Conservation (phyloP, 78 protist genomes). For the Polysphondylium violaceum region DNA sequence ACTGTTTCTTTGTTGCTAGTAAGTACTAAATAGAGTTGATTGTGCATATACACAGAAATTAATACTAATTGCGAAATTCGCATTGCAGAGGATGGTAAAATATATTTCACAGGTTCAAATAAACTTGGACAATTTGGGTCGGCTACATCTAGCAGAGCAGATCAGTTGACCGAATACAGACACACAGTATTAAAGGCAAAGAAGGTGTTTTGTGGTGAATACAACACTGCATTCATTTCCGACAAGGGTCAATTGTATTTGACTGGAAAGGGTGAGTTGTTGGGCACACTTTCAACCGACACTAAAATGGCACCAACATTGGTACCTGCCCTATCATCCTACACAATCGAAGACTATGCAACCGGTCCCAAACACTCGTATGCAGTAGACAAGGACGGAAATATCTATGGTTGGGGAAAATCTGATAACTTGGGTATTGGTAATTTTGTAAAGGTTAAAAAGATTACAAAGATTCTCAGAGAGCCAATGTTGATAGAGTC, state of each 20-base stretch:
- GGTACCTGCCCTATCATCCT: slow-evolving; percentile 11
- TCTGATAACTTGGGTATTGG: slow-evolving; percentile 51
- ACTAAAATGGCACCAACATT: slow-evolving; percentile 30
- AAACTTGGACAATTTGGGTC: slow-evolving; percentile 54
- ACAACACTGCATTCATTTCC: slow-evolving; percentile 24
- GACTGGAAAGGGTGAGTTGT: slow-evolving; percentile 33
- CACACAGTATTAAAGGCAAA: slow-evolving; percentile 7
- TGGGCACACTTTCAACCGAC: slow-evolving; percentile 26
- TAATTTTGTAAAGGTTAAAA: slow-evolving; percentile 42
- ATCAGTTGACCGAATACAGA: neutral
- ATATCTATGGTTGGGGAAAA: slow-evolving; percentile 69
- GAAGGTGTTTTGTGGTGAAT: neutral
- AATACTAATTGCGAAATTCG: too few relatives aligned
- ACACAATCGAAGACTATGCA: slow-evolving; percentile 8
- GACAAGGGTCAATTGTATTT: slow-evolving; percentile 20
- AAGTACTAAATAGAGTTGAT: too few relatives aligned
- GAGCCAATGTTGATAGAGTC: slow-evolving; percentile 41
- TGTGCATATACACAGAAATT: too few relatives aligned
- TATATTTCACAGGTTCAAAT: slow-evolving; percentile 48
- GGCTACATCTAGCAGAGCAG: slow-evolving; percentile 6
- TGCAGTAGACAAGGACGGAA: slow-evolving; percentile 15
- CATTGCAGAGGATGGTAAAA: slow-evolving; percentile 40
- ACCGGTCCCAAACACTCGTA: slow-evolving; percentile 35
- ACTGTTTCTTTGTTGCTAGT: slow-evolving; percentile 39
- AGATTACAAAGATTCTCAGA: neutral